phyloP scores from a whole-genome alignment of 108 stramenopile species.

The Fragilariopsis cylindrus region DNA sequence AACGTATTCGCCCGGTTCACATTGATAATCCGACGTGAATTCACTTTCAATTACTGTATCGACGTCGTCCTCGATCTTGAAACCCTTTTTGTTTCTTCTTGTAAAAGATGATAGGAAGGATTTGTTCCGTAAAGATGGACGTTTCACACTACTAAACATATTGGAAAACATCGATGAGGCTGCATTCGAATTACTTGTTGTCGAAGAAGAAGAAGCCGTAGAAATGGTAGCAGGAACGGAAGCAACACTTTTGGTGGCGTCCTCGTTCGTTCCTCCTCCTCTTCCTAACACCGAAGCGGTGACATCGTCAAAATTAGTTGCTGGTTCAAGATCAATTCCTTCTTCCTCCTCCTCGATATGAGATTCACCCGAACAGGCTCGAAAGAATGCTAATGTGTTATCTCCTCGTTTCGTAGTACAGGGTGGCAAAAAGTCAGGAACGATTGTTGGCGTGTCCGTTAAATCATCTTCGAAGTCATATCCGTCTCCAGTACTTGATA shows the following conservation, averaged over 20 bases:
- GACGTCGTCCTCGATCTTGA: slow-evolving; percentile 12
- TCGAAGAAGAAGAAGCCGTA: not conserved
- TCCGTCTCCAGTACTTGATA: not conserved
- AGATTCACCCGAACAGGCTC: slow-evolving; percentile 37
- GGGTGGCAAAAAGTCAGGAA: slow-evolving; percentile 58
- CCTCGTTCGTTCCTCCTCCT: not conserved
- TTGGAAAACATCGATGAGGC: slow-evolving; percentile 31
- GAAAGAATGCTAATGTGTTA: slow-evolving; percentile 52
- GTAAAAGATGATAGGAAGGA: slow-evolving; percentile 22
- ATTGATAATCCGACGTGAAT: slow-evolving; percentile 8
- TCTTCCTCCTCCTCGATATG: not conserved
- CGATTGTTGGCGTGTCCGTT: slow-evolving; percentile 33
- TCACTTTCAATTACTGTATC: slow-evolving; percentile 3
- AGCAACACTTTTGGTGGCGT: not conserved
- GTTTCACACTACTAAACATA: slow-evolving; percentile 33
- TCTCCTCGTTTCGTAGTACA: slow-evolving; percentile 51
- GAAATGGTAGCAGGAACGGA: not conserved
- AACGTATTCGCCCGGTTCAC: slow-evolving; percentile 55
- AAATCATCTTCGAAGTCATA: slow-evolving; percentile 24
- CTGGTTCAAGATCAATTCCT: not conserved
- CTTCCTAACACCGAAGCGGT: too few species aligned
- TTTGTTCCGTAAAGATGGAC: slow-evolving; percentile 21
- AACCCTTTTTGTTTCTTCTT: slow-evolving; percentile 22
- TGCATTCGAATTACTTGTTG: not conserved
- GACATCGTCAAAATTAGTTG: not conserved